Evolutionary conservation across 257 asterid species (phyloP), one percentile per base, ranked within the genome.

Genomic region (Lycium ferocissimum): DNA sequence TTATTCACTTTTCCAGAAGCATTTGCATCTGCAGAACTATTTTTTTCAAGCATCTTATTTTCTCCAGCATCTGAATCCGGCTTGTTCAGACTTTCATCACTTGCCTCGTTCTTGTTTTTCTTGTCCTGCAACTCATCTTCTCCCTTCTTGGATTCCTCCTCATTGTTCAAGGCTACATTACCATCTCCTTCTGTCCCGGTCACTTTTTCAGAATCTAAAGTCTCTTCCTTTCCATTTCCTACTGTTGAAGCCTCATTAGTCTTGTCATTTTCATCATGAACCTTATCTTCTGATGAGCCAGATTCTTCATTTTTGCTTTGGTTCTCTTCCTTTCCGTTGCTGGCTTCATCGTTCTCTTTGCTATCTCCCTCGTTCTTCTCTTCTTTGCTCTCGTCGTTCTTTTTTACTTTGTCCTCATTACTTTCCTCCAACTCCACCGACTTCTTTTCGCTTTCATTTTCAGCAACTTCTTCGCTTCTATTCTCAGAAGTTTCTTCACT

Each of bases 381-480:
- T 54, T 75, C 91, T 26, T 72, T 85, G 22, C 70, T 91, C 80
- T 84, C 90, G 56, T 79, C 87, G 56, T 51, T 37, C 81, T 84
- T 91, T 18, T 81, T 85, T 75, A 59, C 88, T 61, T 88, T 87
- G 84, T 84, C 88, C 63, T 89, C 87, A 20, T 79, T 82, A 59
- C 81, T 89, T 71, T 81, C 87, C 3, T 86, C 84, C 78, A 67
- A 85, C 12, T 45, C 84, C 75, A 57, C 87, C 73, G 88, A 93
- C 87, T 90, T 87, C 85, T 85, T 91, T 66, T 85, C 91, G 6
- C 86, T 88, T 4, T 75, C 87, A 26, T 87, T 88, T 79, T 83
- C 86, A 22, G 83, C 83, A 20, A 85, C 83, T n/a, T 70, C 66
- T 88, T 89, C 88, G 38, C 78, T 87, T 85, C 57, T 86, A 2